Evolutionary conservation across 495 filamentous ascomycete species (phyloP), one percentile per base, ranked within the genome.

Genomic region (Xylaria nigripes): DNA sequence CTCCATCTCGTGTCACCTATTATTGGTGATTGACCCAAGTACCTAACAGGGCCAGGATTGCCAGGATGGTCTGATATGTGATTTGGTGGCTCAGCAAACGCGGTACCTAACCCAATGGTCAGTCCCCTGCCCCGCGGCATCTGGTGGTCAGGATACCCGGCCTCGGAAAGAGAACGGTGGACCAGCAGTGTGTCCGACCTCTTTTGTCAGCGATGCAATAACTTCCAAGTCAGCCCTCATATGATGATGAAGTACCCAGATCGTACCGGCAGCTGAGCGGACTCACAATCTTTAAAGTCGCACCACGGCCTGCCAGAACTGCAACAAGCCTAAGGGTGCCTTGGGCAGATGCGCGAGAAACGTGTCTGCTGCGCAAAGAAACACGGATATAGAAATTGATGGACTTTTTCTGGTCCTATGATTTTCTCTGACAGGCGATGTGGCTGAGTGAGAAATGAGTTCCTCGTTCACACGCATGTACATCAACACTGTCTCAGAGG

Each of bases 171-270:
- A 55, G 54, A 61, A 56, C 41, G 51, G 56, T 54, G 32, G 48
- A 45, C 56, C 48, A 56, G 55, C 51, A 48, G 36, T n/a, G 47
- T 56, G 56, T 38, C 46, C 52, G 40, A 43, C 47, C 54, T 59
- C 55, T 57, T 36, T 57, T 57, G 50, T 48, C 36, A n/a, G 36
- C 36, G 36, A 40, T 19, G 48, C 44, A 47, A 67, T 42, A 43
- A 50, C 59, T 54, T 62, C 64, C 62, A 61, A 62, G 64, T 67
- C 64, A 67, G 64, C 62, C 62, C 48, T 5, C 63, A 21, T 56
- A 15, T 36, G 32, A 13, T 12, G 57, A 60, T 47, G 51, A 50
- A 47, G 44, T 47, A 47, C 51, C 29, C 27, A 16, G 3, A 15
- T 15, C 27, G 24, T 23, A 10, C 44, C 40, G 19, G 36, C 36